These are phyloP conservation scores for Tetrapisispora fleetii DNA, from an alignment of 805 yeast genomes.

Conservation along the genomic window DNA sequence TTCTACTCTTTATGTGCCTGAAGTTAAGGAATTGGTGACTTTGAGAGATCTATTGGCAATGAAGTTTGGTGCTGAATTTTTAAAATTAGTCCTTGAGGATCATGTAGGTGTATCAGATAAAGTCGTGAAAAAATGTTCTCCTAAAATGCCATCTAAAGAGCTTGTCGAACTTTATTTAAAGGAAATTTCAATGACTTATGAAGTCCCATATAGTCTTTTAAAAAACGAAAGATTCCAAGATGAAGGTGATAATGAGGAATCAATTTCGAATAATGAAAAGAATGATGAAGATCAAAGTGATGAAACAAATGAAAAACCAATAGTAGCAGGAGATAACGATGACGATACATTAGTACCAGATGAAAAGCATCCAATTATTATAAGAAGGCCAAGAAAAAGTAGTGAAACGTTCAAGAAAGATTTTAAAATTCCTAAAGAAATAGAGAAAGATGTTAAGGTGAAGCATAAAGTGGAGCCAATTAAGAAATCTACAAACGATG, in stretches of 20 bases:
- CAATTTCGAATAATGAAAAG: slow-evolving; percentile 11
- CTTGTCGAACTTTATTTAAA: slow-evolving; percentile 60
- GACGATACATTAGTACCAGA: slow-evolving; percentile 18
- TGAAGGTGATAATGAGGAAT: slow-evolving; percentile 16
- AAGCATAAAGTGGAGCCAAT: slow-evolving; percentile 8
- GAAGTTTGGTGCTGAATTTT: slow-evolving; percentile 63
- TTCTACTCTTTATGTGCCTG: slow-evolving; percentile 57
- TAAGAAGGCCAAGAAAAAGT: slow-evolving; percentile 34
- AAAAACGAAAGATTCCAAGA: slow-evolving; percentile 17
- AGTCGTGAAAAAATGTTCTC: slow-evolving; percentile 49
- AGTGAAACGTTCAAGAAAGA: slow-evolving; percentile 33
- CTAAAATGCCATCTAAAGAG: slow-evolving; percentile 55
- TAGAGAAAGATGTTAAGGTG: slow-evolving; percentile 30
- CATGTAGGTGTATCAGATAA: slow-evolving; percentile 52
- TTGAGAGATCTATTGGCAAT: slow-evolving; percentile 52
- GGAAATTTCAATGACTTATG: slow-evolving; percentile 75
- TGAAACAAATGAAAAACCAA: slow-evolving; percentile 30
- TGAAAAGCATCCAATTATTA: slow-evolving; percentile 33
- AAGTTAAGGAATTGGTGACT: slow-evolving; percentile 56
- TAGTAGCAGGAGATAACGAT: slow-evolving; percentile 29
- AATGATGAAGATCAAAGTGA: slow-evolving; percentile 21
- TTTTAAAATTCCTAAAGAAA: slow-evolving; percentile 34
- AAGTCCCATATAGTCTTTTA: slow-evolving; percentile 60
- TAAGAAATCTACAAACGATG: slow-evolving; percentile 28
- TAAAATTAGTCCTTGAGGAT: slow-evolving; percentile 28